phyloP scores from a whole-genome alignment of 495 filamentous ascomycete species.

The Jackrogersella minutella region DNA sequence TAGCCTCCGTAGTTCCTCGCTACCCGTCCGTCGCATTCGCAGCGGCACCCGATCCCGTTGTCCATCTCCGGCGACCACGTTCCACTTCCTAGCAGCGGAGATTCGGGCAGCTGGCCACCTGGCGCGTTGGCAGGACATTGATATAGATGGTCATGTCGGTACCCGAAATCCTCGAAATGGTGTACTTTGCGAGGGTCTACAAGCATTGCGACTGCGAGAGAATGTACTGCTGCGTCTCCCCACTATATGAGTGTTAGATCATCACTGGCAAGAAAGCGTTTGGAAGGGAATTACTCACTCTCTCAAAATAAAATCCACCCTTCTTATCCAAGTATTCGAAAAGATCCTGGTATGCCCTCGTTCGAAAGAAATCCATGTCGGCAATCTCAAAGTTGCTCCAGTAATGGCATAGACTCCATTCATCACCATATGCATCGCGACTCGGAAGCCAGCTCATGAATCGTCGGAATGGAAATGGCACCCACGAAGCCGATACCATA shows the following conservation, averaged over 20 bases:
- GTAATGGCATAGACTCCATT: constrained; percentile 56
- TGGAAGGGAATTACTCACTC: constrained; percentile 33
- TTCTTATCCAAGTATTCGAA: constrained; percentile 54
- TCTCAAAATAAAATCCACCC: constrained; percentile 56
- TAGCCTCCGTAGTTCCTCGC: constrained; percentile 29
- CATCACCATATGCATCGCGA: constrained; percentile 40
- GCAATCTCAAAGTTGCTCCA: constrained; percentile 60
- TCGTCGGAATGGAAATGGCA: constrained; percentile 43
- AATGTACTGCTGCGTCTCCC: constrained; percentile 57
- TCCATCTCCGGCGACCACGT: constrained; percentile 40
- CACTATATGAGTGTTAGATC: constrained; percentile 36
- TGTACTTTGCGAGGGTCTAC: constrained; percentile 52
- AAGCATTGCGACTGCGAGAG: constrained; percentile 51
- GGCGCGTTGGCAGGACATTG: constrained; percentile 45
- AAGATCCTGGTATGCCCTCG: constrained; percentile 50
- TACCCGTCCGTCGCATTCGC: constrained; percentile 39
- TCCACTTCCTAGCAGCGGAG: constrained; percentile 28
- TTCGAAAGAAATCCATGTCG: constrained; percentile 55
- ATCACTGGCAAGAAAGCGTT: no score
- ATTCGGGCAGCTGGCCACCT: constrained; percentile 40
- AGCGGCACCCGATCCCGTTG: constrained; percentile 45
- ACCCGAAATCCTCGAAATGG: constrained; percentile 55
- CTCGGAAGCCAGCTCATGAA: constrained; percentile 45
- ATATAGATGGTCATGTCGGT: constrained; percentile 49
- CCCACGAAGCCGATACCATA: constrained; percentile 43